These are phyloP conservation scores for Debaryomyces psychrophilus DNA, from an alignment of 1,139 yeast species.

Conservation along the genomic window DNA sequence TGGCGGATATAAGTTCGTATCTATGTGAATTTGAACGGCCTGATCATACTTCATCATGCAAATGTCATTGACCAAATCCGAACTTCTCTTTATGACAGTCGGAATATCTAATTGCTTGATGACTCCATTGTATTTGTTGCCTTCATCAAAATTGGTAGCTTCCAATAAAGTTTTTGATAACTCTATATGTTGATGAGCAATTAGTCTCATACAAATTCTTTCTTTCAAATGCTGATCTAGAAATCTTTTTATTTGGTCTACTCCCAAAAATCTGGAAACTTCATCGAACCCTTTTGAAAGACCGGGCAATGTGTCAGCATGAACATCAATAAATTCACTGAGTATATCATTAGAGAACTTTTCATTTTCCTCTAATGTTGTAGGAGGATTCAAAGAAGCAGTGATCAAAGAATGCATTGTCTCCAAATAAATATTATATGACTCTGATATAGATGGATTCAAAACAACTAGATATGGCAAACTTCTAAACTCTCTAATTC, in stretches of 20 bases:
- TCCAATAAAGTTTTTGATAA: slow-evolving; percentile 44
- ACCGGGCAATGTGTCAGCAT: slow-evolving; percentile 79
- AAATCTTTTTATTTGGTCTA: slow-evolving; percentile 57
- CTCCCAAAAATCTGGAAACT: slow-evolving; percentile 56
- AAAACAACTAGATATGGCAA: slow-evolving; percentile 83
- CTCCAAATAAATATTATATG: slow-evolving; percentile 70
- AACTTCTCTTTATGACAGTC: slow-evolving; percentile 61
- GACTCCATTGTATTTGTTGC: slow-evolving; percentile 66
- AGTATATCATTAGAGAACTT: slow-evolving; percentile 53
- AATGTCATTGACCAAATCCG: slow-evolving; percentile 78
- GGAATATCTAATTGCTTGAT: slow-evolving; percentile 66
- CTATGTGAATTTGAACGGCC: slow-evolving; percentile 61
- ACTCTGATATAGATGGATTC: slow-evolving; percentile 87
- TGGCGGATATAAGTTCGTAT: slow-evolving; percentile 39
- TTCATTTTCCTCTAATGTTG: slow-evolving; percentile 56
- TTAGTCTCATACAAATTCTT: slow-evolving; percentile 79
- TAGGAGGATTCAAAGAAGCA: slow-evolving; percentile 39
- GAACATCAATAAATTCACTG: slow-evolving; percentile 65
- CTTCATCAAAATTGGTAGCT: slow-evolving; percentile 26
- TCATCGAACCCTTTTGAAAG: slow-evolving; percentile 85
- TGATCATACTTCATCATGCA: slow-evolving; percentile 82
- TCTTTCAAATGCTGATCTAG: slow-evolving; percentile 80
- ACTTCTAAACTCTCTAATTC: slow-evolving; percentile 68
- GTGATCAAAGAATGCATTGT: slow-evolving; percentile 67
- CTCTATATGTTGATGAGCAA: slow-evolving; percentile 82